Percentiles rank a stretch among this genome's conserved stretches.
phyloP scores from a whole-genome alignment of 2,329 filamentous ascomycete species.

The Stemphylium vesicarium region DNA sequence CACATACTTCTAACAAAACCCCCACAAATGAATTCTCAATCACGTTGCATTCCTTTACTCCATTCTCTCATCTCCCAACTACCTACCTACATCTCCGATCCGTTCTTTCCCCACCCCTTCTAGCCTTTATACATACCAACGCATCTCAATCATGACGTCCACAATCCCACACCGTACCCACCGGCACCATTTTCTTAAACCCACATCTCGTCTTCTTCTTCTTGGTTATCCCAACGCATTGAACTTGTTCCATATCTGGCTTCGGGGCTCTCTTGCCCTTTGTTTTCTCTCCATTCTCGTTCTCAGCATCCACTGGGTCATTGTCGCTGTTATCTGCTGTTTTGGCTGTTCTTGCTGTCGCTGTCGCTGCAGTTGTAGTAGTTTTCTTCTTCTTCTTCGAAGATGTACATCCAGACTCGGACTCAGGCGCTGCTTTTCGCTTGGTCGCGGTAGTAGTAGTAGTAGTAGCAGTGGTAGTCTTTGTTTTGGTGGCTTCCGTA shows the following conservation, averaged over 20 bases:
- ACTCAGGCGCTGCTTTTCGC: too few species aligned
- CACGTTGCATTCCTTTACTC: neutral
- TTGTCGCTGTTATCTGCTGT: too few species aligned
- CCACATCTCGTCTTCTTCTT: neutral
- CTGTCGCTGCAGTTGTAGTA: too few species aligned
- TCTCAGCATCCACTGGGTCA: neutral
- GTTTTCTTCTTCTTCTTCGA: neutral
- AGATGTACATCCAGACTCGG: too few species aligned
- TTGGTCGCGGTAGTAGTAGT: too few species aligned
- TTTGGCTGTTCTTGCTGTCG: neutral
- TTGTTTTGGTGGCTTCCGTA: too few species aligned
- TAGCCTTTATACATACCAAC: neutral
- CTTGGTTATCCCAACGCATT: neutral
- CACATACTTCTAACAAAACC: too few species aligned
- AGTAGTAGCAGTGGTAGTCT: too few species aligned
- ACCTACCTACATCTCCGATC: too few species aligned
- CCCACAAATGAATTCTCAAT: neutral
- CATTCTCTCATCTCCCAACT: neutral
- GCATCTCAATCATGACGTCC: neutral
- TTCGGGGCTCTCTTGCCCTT: neutral
- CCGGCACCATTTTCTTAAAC: neutral
- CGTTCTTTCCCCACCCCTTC: neutral
- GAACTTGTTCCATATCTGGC: neutral
- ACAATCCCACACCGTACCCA: constrained; percentile 2
- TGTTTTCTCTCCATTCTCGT: too few species aligned